Conservation (phyloP, 2,329 filamentous ascomycete genomes). For the Penicillium sp. region DNA sequence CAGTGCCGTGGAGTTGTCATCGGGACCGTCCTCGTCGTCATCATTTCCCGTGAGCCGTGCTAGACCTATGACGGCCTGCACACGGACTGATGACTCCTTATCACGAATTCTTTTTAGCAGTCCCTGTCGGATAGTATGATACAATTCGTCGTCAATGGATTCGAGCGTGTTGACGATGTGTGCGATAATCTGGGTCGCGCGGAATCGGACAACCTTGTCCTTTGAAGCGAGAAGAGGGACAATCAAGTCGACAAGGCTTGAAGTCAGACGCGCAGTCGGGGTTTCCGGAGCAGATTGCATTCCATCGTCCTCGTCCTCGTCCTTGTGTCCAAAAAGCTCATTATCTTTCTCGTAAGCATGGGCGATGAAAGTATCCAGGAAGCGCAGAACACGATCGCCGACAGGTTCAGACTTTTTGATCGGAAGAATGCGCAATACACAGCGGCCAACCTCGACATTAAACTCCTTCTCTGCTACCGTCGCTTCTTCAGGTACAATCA, state of each 20-base stretch:
- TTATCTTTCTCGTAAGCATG: conserved; percentile 70
- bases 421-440: conserved; percentile 77
- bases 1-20: conserved; percentile 67
- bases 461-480: conserved; percentile 85
- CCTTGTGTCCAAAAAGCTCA: conserved; percentile 64
- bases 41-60: conserved; percentile 80
- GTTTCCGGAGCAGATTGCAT: conserved; percentile 76
- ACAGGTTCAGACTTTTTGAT: conserved; percentile 91
- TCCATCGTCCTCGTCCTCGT: conserved; percentile 68
- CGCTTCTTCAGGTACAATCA: conserved; percentile 53
- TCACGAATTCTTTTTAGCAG: conserved; percentile 86
- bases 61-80: conserved; percentile 90
- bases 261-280: conserved; percentile 77
- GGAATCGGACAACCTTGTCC: conserved; percentile 89
- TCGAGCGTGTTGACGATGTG: conserved; percentile 92
- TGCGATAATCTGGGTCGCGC: conserved; percentile 85
- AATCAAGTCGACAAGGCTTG: conserved; percentile 71
- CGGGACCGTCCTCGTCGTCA: conserved; percentile 67
- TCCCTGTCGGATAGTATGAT: conserved; percentile 76
- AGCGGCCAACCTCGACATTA: conserved; percentile 81
- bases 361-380: conserved; percentile 83
- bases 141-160: conserved; percentile 88
- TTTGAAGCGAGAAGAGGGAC: conserved; percentile 80
- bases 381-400: conserved; percentile 82
- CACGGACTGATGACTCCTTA: conserved; percentile 88